Evolutionary conservation across 2,329 filamentous ascomycete genomes (phyloP), one percentile per base, ranked within the genome.

Genomic region (Neonectria faginata): DNA sequence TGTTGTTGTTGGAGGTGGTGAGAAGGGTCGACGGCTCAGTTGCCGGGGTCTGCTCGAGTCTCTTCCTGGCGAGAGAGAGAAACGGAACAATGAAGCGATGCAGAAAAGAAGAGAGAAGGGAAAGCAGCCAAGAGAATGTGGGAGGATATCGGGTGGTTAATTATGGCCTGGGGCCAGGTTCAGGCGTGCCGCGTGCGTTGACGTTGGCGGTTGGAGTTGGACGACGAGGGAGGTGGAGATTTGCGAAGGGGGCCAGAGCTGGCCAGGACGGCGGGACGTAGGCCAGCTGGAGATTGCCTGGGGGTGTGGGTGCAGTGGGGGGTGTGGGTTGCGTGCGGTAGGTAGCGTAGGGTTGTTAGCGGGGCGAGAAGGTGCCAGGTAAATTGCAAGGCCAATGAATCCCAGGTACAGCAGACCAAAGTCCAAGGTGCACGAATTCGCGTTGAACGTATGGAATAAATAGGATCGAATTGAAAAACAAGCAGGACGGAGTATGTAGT

Each of bases 321-420:
- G 53, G 60, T 29, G 39, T 11, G 47, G 29, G 60, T n/a, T 42
- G 27, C 22, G 27, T 22, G 9, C 9, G 29, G 8, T 9, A 29
- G 29, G 29, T 29, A 29, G 29, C 29, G 29, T 47, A 33, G 39
- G 36, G 41, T 55, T 45, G 59, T 33, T 62, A 59, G 62, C 62
- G 64, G 68, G 63, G 55, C 64, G 57, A 58, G 66, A 39, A 58
- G 39, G 63, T 62, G 53, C 62, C 68, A 72, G 64, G 54, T 71
- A 69, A 55, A 71, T 73, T 73, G 70, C 39, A 18, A 41, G 39
- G 39, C 39, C 64, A 67, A 58, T 57, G 64, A 54, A 60, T 55
- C 33, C 64, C 62, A 41, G 39, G 11, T 36, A 6, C 12, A 16
- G 14, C 8, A 8, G 25, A 9, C 8, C 45, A 52, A 12, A 20